Evolutionary conservation across 2,329 filamentous ascomycete genomes (phyloP).

Genomic region (Fragosphaeria purpurea): DNA sequence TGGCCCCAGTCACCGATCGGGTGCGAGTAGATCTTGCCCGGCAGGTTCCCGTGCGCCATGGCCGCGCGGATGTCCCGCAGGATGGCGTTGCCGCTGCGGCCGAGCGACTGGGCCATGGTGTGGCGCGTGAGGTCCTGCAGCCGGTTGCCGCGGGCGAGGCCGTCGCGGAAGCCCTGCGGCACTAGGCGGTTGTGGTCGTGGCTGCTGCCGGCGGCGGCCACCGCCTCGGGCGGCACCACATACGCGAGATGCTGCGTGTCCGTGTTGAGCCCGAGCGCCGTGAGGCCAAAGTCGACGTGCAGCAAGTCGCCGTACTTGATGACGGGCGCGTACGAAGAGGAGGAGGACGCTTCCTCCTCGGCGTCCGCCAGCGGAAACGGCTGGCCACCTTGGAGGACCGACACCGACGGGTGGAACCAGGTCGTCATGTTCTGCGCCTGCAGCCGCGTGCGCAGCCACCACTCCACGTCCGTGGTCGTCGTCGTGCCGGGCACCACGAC

Average conservation of each 20-base stretch:
- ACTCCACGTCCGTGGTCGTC: slow-evolving; percentile 36
- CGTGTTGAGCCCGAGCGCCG: slow-evolving; percentile 14
- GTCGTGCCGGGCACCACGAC: slow-evolving; percentile 33
- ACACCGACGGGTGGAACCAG: slow-evolving; percentile 40
- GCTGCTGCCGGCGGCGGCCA: slow-evolving; percentile 25
- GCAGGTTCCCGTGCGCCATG: slow-evolving; percentile 32
- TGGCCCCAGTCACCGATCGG: slow-evolving; percentile 43
- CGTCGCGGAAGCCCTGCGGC: slow-evolving; percentile 30
- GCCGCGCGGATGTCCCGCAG: slow-evolving; percentile 26
- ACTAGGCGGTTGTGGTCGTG: slow-evolving; percentile 21
- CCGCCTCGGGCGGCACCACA: slow-evolving; percentile 34
- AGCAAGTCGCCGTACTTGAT: slow-evolving; percentile 37
- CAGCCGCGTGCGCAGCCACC: slow-evolving; percentile 41
- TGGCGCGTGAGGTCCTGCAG: slow-evolving; percentile 36
- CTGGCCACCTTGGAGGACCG: slow-evolving; percentile 24
- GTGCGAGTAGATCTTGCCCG: slow-evolving; percentile 39
- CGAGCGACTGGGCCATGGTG: slow-evolving; percentile 30
- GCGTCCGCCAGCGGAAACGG: neutral
- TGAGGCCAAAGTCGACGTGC: slow-evolving; percentile 35
- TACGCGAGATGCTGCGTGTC: slow-evolving; percentile 39
- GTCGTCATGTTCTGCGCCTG: slow-evolving; percentile 40
- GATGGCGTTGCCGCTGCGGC: slow-evolving; percentile 35
- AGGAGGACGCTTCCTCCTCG: neutral
- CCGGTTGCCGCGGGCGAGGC: slow-evolving; percentile 34
- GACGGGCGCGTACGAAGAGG: slow-evolving; percentile 8